Conservation (phyloP, 208 protist genomes). For the Crithidia sp. region DNA sequence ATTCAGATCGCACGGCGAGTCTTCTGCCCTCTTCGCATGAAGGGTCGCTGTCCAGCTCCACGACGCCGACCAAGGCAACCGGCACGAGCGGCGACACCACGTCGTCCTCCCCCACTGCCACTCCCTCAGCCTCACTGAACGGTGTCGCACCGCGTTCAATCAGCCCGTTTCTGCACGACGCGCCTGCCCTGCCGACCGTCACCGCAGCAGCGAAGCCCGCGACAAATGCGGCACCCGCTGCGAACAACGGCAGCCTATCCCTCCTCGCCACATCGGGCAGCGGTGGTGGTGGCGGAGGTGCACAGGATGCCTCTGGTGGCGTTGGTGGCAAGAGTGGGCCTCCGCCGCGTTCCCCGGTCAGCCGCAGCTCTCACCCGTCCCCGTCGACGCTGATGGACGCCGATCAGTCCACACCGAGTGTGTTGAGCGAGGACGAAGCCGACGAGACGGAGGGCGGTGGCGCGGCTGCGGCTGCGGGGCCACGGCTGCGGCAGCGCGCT, state of each 20-base stretch:
- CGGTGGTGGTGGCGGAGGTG: too few relatives aligned
- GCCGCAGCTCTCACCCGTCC: constrained; percentile 5
- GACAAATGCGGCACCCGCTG: background rate
- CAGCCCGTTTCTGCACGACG: constrained; percentile 3
- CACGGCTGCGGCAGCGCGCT: background rate
- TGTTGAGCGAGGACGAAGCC: constrained; percentile 46
- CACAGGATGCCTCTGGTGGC: too few relatives aligned
- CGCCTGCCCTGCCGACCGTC: background rate
- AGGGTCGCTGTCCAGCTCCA: constrained; percentile 32
- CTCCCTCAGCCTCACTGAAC: background rate
- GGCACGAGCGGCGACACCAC: constrained; percentile 6
- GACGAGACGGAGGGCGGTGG: background rate
- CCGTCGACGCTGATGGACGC: constrained; percentile 21
- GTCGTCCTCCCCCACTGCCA: background rate
- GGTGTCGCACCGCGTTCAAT: constrained; percentile 1
- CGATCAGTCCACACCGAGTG: constrained; percentile 67
- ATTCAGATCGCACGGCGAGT: constrained; percentile 57
- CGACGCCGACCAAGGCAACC: constrained; percentile 25
- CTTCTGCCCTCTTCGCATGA: constrained; percentile 36
- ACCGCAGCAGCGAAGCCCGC: background rate
- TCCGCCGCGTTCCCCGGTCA: background rate
- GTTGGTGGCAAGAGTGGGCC: too few relatives aligned
- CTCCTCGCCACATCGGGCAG: too few relatives aligned
- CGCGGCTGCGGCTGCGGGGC: background rate
- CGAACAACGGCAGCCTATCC: background rate